These are phyloP conservation scores for Zalaria obscura DNA, from an alignment of 2,329 filamentous ascomycete genomes.

Conservation along the genomic window DNA sequence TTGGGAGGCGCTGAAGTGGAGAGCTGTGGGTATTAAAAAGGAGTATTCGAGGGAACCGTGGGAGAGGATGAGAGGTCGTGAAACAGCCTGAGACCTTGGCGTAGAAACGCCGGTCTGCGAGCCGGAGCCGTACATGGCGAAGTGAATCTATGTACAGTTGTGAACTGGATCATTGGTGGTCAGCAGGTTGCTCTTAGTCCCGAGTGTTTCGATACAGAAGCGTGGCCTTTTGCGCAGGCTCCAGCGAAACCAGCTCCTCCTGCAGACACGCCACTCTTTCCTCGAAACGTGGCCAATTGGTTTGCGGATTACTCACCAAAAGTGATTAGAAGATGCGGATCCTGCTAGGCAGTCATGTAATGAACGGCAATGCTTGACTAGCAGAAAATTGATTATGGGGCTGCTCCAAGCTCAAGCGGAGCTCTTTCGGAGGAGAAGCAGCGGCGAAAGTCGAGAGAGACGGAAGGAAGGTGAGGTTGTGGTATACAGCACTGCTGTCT, in stretches of 20 bases:
- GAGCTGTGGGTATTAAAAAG: constrained; percentile 84
- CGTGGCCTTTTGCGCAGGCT: neutral
- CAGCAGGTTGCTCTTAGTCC: neutral
- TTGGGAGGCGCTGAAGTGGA: constrained; percentile 93
- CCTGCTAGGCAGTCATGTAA: neutral
- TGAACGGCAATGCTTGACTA: neutral
- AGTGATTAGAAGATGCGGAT: neutral
- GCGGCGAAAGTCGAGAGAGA: no score
- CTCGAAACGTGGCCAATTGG: no score
- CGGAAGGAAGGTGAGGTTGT: no score
- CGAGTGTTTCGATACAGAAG: neutral
- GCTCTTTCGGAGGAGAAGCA: neutral
- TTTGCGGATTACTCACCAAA: neutral
- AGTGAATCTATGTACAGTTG: constrained; percentile 1
- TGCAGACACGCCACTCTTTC: no score
- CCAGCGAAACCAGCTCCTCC: neutral
- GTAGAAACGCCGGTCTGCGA: constrained; percentile 93
- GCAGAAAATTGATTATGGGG: neutral
- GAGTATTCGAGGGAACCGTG: constrained; percentile 95
- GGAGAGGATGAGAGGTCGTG: constrained; percentile 77
- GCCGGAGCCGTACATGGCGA: constrained; percentile 66
- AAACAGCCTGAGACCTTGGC: constrained; percentile 81
- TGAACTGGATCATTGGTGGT: constrained; percentile 1
- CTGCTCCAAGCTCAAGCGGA: neutral
- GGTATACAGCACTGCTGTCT: no score